Conservation (phyloP, 1,284 basidiomycete genomes). For the Fomitopsis pinicola region DNA sequence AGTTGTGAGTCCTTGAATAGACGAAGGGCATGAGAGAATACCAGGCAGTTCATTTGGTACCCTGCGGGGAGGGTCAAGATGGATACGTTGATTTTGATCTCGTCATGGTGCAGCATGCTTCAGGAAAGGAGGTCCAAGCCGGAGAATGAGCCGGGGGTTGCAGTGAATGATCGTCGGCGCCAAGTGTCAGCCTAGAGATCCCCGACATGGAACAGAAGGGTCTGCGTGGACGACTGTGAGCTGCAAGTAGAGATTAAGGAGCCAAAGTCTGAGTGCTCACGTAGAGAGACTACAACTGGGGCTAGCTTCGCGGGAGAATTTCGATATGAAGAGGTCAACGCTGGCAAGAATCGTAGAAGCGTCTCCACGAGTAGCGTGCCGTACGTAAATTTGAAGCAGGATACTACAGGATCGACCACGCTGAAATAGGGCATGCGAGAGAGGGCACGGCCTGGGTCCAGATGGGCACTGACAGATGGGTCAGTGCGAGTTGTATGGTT, state of each 20-base stretch:
- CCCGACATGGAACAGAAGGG: not conserved
- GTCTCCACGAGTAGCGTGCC: not conserved
- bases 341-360: slow-evolving; percentile 2
- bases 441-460: not conserved
- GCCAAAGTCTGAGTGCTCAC: not conserved
- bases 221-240: not conserved
- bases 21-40: not conserved
- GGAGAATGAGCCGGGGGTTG: not conserved
- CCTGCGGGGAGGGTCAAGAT: not conserved
- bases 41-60: not conserved
- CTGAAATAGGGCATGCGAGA: slow-evolving; percentile 1
- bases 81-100: slow-evolving; percentile 1
- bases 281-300: not conserved
- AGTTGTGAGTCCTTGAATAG: slow-evolving; percentile 2
- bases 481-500: not conserved
- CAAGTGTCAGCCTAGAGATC: not conserved
- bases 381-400: slow-evolving; percentile 7
- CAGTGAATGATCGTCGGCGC: slow-evolving; percentile 3
- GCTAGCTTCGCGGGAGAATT: slow-evolving; percentile 11
- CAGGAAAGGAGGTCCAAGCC: slow-evolving; percentile 1
- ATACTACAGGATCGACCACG: slow-evolving; percentile 2
- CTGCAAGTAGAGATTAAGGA: not conserved
- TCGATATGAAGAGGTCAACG: slow-evolving; percentile 5
- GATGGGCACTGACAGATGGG: not conserved
- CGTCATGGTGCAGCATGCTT: slow-evolving; percentile 3